Evolutionary conservation across 1,139 yeast genomes (phyloP).

Genomic region (Debaryomyces udenii): DNA sequence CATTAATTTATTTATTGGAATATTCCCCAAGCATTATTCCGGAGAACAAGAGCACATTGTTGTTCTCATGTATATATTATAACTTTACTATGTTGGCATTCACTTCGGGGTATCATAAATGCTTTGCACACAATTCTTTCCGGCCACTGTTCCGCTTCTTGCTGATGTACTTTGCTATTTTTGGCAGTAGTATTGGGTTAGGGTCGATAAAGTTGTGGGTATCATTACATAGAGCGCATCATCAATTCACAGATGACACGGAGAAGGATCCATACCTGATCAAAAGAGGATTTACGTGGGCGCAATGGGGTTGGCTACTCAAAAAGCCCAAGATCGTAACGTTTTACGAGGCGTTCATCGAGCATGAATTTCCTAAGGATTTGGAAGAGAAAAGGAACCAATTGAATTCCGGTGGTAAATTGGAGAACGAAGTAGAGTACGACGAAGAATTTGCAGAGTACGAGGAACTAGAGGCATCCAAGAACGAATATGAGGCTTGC

Average conservation of each 20-base stretch:
- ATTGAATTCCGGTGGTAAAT: conserved; percentile 5
- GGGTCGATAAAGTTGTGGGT: conserved; percentile 70
- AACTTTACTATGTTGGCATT: conserved; percentile 44
- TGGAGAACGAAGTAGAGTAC: conserved; percentile 11
- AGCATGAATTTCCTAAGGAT: conserved; percentile 45
- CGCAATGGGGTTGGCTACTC: conserved; percentile 68
- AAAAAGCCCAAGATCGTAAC: conserved; percentile 48
- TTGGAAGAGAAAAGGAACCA: conserved; percentile 2
- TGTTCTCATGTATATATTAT: conserved; percentile 38
- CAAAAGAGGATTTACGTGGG: conserved; percentile 59
- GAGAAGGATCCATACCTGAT: conserved; percentile 70
- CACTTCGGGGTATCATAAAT: conserved; percentile 49
- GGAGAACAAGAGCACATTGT: conserved; percentile 28
- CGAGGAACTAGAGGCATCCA: conserved; percentile 28
- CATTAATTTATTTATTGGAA: conserved; percentile 26
- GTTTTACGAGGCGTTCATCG: conserved; percentile 40
- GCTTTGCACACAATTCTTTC: conserved; percentile 61
- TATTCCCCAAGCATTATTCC: conserved; percentile 25
- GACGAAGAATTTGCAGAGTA: conserved; percentile 31
- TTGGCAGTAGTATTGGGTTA: conserved; percentile 64
- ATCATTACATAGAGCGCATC: conserved; percentile 69
- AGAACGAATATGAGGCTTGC: conserved; percentile 22
- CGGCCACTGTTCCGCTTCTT: conserved; percentile 35
- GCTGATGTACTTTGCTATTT: conserved; percentile 48
- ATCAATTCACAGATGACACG: conserved; percentile 63